Evolutionary conservation across 768 basidiomycete genomes (phyloP), one percentile per base, ranked within the genome.

Genomic region (Stropharia rugosoannulata): DNA sequence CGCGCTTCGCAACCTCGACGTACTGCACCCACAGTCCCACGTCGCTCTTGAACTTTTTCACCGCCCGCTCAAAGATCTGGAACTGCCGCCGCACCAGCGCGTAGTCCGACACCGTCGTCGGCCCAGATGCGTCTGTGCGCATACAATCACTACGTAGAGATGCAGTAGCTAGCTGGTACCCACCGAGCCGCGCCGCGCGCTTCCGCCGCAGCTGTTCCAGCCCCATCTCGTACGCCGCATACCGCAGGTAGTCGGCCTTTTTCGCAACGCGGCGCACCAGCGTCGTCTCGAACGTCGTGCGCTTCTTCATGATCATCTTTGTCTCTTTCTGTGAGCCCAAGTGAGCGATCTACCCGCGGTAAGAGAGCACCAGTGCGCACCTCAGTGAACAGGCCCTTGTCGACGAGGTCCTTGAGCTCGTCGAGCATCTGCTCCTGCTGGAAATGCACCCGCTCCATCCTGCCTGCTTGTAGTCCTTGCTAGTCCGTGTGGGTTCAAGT

Each of bases 371-470:
- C 40, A 27, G 2, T 16, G 71, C 83, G 68, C 65, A 90, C 90
- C 72, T 85, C 77, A 0, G 89, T 88, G 69, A 98, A 96, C 39
- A 97, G 72, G 61, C 82, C 83, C 72, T 90, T 93, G 63, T 93
- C 83, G 57, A 89, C 85, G 10, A 96, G 78, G 72, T 95, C 93
- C 72, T 93, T 95, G 68, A 96, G 88, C 86, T 97, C 95, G 45
- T 87, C 83, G 83, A 96, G 90, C 86, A 95, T 95, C 83, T 90
- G 67, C 85, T 96, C 94, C 71, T 95, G 90, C 72, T 95, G 86
- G 64, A 89, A 95, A 56, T 96, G 90, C 0, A 96, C 94, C 61
- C 92, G 83, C 80, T 98, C 95, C 95, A 98, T 95, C 57, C 19
- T 71, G 62, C 51, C 46, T 55, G 11, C 13, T 10, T 39, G n/a